A percentile compares a stretch with the other conserved stretches of the same genome.
phyloP scores from a whole-genome alignment of 768 basidiomycete genomes.

The Boletellus ananas region DNA sequence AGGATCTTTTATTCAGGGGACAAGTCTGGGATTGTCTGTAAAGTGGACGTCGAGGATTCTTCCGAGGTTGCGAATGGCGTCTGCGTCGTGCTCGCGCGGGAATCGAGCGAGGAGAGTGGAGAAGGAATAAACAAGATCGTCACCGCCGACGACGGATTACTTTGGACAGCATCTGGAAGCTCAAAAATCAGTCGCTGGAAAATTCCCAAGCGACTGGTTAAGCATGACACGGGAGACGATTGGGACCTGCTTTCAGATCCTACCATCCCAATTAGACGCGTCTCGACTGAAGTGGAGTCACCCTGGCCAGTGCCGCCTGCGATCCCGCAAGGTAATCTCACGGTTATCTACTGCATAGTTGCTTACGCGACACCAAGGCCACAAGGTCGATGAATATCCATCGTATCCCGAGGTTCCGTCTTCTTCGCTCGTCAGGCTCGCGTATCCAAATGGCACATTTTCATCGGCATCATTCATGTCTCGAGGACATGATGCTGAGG shows the following conservation, averaged over 20 bases:
- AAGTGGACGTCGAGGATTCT: slow-evolving; percentile 85
- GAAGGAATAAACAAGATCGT: slow-evolving; percentile 83
- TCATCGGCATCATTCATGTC: slow-evolving; percentile 32
- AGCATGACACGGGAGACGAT: slow-evolving; percentile 12
- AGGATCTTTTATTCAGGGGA: slow-evolving; percentile 95
- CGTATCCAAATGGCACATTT: slow-evolving; percentile 64
- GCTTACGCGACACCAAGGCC: slow-evolving; percentile 19
- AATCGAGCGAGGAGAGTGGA: slow-evolving; percentile 39
- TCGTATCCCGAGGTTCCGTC: slow-evolving; percentile 64
- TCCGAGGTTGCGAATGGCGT: slow-evolving; percentile 83
- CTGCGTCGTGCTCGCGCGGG: slow-evolving; percentile 79
- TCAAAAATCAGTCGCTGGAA: slow-evolving; percentile 83
- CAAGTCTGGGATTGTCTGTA: slow-evolving; percentile 82
- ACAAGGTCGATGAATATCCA: slow-evolving; percentile 20
- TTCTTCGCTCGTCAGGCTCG: slow-evolving; percentile 63
- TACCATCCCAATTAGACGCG: slow-evolving; percentile 5
- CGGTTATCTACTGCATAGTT: not conserved
- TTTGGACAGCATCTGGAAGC: slow-evolving; percentile 88
- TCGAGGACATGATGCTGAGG: slow-evolving; percentile 64
- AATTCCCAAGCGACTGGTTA: slow-evolving; percentile 46
- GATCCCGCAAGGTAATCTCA: slow-evolving; percentile 20
- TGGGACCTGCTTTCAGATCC: slow-evolving; percentile 13
- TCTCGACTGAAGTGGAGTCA: slow-evolving; percentile 16
- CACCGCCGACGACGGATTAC: slow-evolving; percentile 73
- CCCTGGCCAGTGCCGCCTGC: slow-evolving; percentile 11